Conservation (phyloP, 2,329 filamentous ascomycete genomes). For the Venturia effusa region DNA sequence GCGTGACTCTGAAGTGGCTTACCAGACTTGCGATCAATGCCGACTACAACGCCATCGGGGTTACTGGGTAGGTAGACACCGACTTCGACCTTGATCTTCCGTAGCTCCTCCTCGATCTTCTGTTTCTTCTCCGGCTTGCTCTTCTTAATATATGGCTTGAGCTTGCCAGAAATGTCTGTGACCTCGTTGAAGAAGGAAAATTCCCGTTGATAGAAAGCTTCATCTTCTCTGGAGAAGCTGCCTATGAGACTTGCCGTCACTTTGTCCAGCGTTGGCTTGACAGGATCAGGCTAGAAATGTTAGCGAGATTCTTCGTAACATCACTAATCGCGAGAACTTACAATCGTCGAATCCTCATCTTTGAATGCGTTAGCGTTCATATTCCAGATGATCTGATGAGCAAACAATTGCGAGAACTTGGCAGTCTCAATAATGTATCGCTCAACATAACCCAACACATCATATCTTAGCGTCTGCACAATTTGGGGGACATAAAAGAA, state of each 20-base stretch:
- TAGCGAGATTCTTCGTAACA: no score
- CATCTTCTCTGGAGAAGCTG: slow-evolving; percentile 71
- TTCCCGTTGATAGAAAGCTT: slow-evolving; percentile 82
- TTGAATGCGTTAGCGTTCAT: slow-evolving; percentile 99
- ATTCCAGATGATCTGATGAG: slow-evolving; percentile 99
- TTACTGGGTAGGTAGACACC: slow-evolving; percentile 97
- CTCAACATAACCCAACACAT: slow-evolving; percentile 87
- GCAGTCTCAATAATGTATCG: slow-evolving; percentile 95
- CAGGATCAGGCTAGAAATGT: slow-evolving; percentile 58
- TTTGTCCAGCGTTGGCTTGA: slow-evolving; percentile 86
- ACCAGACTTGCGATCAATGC: slow-evolving; percentile 94
- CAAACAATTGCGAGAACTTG: slow-evolving; percentile 94
- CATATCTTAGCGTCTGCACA: slow-evolving; percentile 88
- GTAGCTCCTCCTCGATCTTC: slow-evolving; percentile 96
- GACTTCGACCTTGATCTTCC: slow-evolving; percentile 93
- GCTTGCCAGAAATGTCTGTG: slow-evolving; percentile 86
- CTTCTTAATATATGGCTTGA: slow-evolving; percentile 85
- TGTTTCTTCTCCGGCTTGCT: slow-evolving; percentile 96
- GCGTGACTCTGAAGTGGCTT: slow-evolving; percentile 96
- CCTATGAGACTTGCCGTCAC: slow-evolving; percentile 77
- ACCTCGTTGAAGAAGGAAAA: slow-evolving; percentile 98
- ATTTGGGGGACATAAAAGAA: slow-evolving; percentile 99
- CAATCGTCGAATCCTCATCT: slow-evolving; percentile 81
- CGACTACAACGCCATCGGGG: slow-evolving; percentile 91
- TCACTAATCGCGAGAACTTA: slow-evolving; percentile 33